Base-by-base conservation (phyloP, 306 rosid species). In the Acacia acuminata region DNA sequence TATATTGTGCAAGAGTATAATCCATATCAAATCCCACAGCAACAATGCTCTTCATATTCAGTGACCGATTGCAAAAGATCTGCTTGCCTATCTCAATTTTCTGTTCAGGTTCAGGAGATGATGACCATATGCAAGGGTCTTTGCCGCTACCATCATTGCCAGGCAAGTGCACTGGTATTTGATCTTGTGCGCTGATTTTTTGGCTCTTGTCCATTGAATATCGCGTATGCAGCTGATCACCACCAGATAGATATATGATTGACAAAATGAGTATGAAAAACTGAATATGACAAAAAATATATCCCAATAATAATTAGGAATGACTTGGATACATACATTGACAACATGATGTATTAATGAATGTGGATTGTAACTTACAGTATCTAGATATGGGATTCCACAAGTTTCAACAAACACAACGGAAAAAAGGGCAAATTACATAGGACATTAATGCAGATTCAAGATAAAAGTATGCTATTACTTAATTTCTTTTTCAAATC, bases 11-110 rank as follows among this genome's bases (percentile, higher is more conserved):
- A 75, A 96, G 86, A 61, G 99, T 96, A 86, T 96, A 96, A 87
- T 96, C 99, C 99, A 96, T 94, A 86, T 96, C 99, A 84, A 96
- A 96, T 75, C 99, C 99, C 27, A 94, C 98, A 27, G 99, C 97
- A 81, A 94, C 94, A 67, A 94, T 94, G 84, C 72, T 91, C 91
- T 87, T 96, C 99, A 96, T 96, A 81, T 96, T 96, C 87, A 96
- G 85, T 25, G 99, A 90, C 76, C 98, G 86, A 88, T 96, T 96
- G 88, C 99, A 96, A 84, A 96, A 96, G 51, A 96, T 92, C 61
- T 82, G 97, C 92, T 92, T 94, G 78, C 97, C 89, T 68, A 89
- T 88, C 44, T 87, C 92, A 80, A 89, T 85, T 76, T 83, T 77
- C 76, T 73, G 82, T 74, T 89, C 97, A 74, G 90, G 93, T 71